phyloP scores from a whole-genome alignment of 163 green algal genomes.

The Scenedesmus sp. region DNA sequence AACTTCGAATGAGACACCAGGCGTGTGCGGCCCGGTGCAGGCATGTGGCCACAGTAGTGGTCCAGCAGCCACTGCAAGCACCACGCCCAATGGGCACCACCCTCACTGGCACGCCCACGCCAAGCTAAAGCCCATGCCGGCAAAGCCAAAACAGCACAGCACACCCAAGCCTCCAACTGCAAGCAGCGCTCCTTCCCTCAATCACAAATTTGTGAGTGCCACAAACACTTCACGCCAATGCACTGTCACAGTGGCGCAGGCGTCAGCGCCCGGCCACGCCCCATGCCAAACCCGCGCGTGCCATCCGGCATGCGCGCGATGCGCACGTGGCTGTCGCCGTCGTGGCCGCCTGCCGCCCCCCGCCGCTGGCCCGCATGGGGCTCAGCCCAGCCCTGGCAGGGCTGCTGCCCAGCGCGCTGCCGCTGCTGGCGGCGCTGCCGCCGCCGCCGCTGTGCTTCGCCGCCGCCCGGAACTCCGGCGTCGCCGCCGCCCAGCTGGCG shows the following conservation, averaged over 20 bases:
- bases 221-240: too few species aligned
- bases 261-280: conserved; percentile 48
- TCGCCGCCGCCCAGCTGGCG: conserved; percentile 70
- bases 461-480: conserved; percentile 64
- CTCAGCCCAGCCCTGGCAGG: conserved; percentile 10
- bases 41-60: too few species aligned
- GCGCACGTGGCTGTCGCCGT: conserved; percentile 34
- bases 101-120: too few species aligned
- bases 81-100: too few species aligned
- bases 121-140: too few species aligned
- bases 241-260: background rate
- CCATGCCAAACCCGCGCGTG: conserved; percentile 60
- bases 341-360: conserved; percentile 1
- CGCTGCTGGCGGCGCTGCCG: background rate
- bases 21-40: too few species aligned
- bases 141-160: too few species aligned
- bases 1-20: too few species aligned
- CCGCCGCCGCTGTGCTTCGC: conserved; percentile 15
- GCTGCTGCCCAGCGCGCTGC: background rate
- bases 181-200: too few species aligned
- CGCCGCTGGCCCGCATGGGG: conserved; percentile 8
- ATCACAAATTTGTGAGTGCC: too few species aligned
- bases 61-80: too few species aligned
- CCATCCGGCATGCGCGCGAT: conserved; percentile 59
- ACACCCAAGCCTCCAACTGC: too few species aligned